These are phyloP conservation scores for Pinus albicaulis DNA, from an alignment of 75 land plant genomes.

Conservation along the genomic window DNA sequence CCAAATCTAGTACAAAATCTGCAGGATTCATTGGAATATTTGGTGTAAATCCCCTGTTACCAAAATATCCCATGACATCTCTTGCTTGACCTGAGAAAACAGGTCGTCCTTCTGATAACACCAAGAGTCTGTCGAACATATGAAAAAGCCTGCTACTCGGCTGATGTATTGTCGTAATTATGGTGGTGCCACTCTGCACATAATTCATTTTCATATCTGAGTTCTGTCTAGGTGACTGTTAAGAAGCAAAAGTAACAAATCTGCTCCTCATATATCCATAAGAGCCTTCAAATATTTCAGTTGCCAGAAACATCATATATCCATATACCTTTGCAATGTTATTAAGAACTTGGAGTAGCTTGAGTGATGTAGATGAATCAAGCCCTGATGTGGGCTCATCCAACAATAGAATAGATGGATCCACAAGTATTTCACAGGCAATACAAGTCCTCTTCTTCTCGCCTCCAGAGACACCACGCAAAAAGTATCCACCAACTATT, in stretches of 20 bases:
- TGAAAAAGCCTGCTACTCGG: conserved; percentile 39
- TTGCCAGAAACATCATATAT: neutral
- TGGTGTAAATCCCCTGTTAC: conserved; percentile 22
- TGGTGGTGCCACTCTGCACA: conserved; percentile 21
- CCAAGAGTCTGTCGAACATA: conserved; percentile 39
- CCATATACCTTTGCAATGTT: conserved; percentile 28
- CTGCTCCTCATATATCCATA: neutral
- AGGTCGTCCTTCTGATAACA: conserved; percentile 30
- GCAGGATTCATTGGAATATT: conserved; percentile 40
- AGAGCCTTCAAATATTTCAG: conserved; percentile 8
- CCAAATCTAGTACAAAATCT: conserved; percentile 38
- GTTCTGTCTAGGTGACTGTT: neutral
- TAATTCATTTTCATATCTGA: neutral
- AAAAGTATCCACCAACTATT: conserved; percentile 43
- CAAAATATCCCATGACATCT: conserved; percentile 34
- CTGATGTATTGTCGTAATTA: conserved; percentile 41
- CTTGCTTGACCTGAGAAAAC: conserved; percentile 29
- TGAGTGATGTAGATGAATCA: conserved; percentile 45
- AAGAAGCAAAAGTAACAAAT: neutral
- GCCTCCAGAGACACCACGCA: conserved; percentile 47
- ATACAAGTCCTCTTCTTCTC: conserved; percentile 50
- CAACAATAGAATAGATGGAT: conserved; percentile 43
- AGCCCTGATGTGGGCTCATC: conserved; percentile 60
- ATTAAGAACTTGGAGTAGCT: conserved; percentile 26
- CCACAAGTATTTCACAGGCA: conserved; percentile 44